Conservation (phyloP, 1,284 basidiomycete species). For the Cerrena zonata region DNA sequence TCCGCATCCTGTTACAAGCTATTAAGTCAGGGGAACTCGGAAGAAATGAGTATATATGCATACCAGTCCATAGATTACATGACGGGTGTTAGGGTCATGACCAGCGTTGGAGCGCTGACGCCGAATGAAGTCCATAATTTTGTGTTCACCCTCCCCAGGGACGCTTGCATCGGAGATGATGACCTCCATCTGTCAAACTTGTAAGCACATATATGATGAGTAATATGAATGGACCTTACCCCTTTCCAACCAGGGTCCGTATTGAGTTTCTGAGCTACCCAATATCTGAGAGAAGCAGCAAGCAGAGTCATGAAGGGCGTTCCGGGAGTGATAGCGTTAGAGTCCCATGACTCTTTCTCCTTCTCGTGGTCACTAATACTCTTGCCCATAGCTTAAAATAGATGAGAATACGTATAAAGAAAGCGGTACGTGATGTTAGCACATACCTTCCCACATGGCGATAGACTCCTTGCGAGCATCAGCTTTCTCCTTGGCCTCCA, state of each 20-base stretch:
- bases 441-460: conserved; percentile 76
- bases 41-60: conserved; percentile 21
- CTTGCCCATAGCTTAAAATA: conserved; percentile 77
- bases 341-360: conserved; percentile 89
- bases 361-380: conserved; percentile 79
- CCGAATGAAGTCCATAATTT: conserved; percentile 98
- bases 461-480: conserved; percentile 79
- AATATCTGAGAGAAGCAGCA: conserved; percentile 85
- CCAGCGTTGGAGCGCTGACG: conserved; percentile 82
- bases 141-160: conserved; percentile 98
- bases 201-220: conserved; percentile 10
- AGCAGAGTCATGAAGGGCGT: conserved; percentile 98
- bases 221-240: conserved; percentile 37
- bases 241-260: conserved; percentile 93
- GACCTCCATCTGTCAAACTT: conserved; percentile 69
- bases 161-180: conserved; percentile 96
- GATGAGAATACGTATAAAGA: not conserved
- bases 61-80: conserved; percentile 96
- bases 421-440: not conserved
- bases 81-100: conserved; percentile 91
- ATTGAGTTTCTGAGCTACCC: conserved; percentile 95
- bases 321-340: conserved; percentile 96
- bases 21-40: not conserved
- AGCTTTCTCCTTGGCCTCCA: conserved; percentile 93
- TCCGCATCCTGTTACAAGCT: conserved; percentile 79